Conservation (phyloP, 1,139 yeast genomes). For the Pichia sp. region DNA sequence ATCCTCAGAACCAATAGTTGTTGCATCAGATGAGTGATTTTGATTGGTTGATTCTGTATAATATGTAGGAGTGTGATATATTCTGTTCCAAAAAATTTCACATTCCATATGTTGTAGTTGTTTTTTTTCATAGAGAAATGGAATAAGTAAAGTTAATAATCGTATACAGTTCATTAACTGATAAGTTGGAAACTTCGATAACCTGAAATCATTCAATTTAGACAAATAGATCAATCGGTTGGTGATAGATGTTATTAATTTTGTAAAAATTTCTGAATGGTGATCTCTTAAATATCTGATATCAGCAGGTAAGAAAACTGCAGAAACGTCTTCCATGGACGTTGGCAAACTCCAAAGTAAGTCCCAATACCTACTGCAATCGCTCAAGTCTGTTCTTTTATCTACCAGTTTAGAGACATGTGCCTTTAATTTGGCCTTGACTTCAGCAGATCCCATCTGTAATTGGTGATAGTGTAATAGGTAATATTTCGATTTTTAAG, state of each 20-base stretch:
- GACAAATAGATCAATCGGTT: slow-evolving; percentile 30
- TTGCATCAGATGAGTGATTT: not conserved
- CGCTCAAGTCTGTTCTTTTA: slow-evolving; percentile 38
- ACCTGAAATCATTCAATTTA: slow-evolving; percentile 8
- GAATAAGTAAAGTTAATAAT: slow-evolving; percentile 57
- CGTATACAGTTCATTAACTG: slow-evolving; percentile 55
- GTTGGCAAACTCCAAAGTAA: slow-evolving; percentile 41
- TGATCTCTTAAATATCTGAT: slow-evolving; percentile 53
- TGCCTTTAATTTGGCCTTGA: slow-evolving; percentile 52
- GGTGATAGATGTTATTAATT: slow-evolving; percentile 42
- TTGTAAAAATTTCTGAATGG: slow-evolving; percentile 48
- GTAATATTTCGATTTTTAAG: not conserved
- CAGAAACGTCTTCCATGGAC: slow-evolving; percentile 49
- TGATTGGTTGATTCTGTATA: not conserved
- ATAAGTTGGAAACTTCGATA: slow-evolving; percentile 13
- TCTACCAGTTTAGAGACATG: slow-evolving; percentile 63
- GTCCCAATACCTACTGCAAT: slow-evolving; percentile 49
- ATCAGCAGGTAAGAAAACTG: slow-evolving; percentile 50
- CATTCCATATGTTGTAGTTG: slow-evolving; percentile 33
- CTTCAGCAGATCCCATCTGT: slow-evolving; percentile 44
- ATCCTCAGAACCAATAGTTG: not conserved
- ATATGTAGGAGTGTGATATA: slow-evolving; percentile 3
- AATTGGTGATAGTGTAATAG: not conserved
- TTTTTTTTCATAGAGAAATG: slow-evolving; percentile 55
- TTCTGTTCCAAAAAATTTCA: slow-evolving; percentile 39